phyloP scores from a whole-genome alignment of 495 filamentous ascomycete species.

The Lasiosphaeria hispida region DNA sequence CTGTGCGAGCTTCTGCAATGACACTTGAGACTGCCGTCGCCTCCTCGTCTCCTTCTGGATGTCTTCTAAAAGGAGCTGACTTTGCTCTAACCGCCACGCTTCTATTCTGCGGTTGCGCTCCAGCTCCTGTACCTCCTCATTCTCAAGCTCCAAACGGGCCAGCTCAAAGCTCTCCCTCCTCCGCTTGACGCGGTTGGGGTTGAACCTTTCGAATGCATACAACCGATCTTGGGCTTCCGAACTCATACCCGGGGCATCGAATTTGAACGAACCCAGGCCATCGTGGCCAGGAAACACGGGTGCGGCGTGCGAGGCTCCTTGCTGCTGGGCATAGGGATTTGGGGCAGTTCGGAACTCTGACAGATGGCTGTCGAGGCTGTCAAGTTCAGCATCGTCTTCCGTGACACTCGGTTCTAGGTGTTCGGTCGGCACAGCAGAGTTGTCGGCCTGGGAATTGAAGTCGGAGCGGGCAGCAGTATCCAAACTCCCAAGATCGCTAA shows the following conservation, averaged over 20 bases:
- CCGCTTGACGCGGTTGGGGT: slow-evolving; percentile 67
- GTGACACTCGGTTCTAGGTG: slow-evolving; percentile 51
- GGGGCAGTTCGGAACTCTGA: slow-evolving; percentile 75
- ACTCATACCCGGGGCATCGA: slow-evolving; percentile 42
- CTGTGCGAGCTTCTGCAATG: slow-evolving; percentile 11
- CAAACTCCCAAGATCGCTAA: slow-evolving; percentile 85
- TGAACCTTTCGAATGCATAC: slow-evolving; percentile 81
- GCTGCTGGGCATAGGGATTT: slow-evolving; percentile 45
- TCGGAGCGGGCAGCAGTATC: slow-evolving; percentile 58
- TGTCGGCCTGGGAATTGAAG: slow-evolving; percentile 38
- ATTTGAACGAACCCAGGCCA: slow-evolving; percentile 77
- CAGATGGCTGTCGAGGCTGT: slow-evolving; percentile 87
- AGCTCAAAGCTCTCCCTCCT: slow-evolving; percentile 61
- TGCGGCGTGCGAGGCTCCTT: slow-evolving; percentile 29
- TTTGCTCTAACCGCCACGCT: slow-evolving; percentile 89
- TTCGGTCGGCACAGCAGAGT: slow-evolving; percentile 42
- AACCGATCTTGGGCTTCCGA: slow-evolving; percentile 69
- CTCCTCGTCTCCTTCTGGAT: slow-evolving; percentile 81
- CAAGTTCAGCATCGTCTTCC: slow-evolving; percentile 75
- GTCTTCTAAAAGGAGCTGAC: slow-evolving; percentile 76
- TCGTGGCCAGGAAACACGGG: slow-evolving; percentile 85
- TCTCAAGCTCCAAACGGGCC: slow-evolving; percentile 52
- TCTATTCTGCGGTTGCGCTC: slow-evolving; percentile 83
- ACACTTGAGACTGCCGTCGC: slow-evolving; percentile 45
- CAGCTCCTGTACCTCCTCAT: slow-evolving; percentile 55